Evolutionary conservation across 192 early-diverging fungal genomes (phyloP), one percentile per base, ranked within the genome.

Genomic region (Coemansia sp.): DNA sequence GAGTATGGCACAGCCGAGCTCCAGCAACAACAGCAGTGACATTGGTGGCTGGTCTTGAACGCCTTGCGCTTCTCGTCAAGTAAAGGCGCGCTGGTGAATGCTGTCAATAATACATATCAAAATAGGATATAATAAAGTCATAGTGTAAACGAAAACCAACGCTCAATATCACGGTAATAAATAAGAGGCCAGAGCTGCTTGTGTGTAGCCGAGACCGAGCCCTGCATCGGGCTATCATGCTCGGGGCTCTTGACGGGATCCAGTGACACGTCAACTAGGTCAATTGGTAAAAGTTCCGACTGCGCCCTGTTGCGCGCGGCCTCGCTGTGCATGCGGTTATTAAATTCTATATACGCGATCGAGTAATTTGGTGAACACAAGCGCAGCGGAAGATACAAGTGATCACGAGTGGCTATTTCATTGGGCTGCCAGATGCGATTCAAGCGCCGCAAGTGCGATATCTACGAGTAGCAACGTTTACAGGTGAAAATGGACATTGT

Each of bases 341-440:
- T 33, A 37, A 63, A 54, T 32, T 60, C 65, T 19, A 75, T 60
- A 32, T 68, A 57, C 5, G 36, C 56, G 21, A 53, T 23, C 11
- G 60, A 55, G 29, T 64, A 68, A 21, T 29, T 63, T 22, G 56
- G 51, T 31, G 49, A 57, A 53, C 71, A 75, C 53, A 75, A 40
- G 14, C 71, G 71, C 32, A 75, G 51, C 5, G 71, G 71, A 27
- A 75, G 49, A n/a, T 75, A 75, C 33, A 75, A 33, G n/a, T 48
- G 33, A 26, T 56, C 42, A 37, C 71, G 71, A 3, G 53, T 60
- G 10, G 65, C 56, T 30, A 75, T 58, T 38, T 75, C 71, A 26
- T 37, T 68, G 1, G 65, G 31, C n/a, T 63, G 60, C 71, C 71
- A 75, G 31, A 75, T 61, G 10, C 71, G 64, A 18, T 75, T 75